Conservation (phyloP, 495 filamentous ascomycete genomes). For the Cryomyces antarcticus region DNA sequence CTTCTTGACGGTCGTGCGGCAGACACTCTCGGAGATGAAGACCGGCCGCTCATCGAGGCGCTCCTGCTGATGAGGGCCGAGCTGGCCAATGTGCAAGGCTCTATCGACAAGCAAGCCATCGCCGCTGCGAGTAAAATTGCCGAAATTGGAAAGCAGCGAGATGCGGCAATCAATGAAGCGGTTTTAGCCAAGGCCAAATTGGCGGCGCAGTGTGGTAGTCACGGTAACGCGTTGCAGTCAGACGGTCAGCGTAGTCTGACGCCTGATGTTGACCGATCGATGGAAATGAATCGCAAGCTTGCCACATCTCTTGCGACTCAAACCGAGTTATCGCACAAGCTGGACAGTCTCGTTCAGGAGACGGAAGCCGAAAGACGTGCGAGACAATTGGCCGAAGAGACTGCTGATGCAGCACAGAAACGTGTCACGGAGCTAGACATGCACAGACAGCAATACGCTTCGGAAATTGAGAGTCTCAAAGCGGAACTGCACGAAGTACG, state of each 20-base stretch:
- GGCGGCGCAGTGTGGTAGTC: conserved; percentile 59
- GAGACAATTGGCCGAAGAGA: conserved; percentile 72
- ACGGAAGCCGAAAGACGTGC: conserved; percentile 62
- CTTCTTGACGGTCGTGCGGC: conserved; percentile 52
- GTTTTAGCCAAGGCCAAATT: conserved; percentile 87
- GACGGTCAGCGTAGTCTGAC: conserved; percentile 36
- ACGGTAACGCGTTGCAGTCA: conserved; percentile 46
- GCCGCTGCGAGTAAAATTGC: conserved; percentile 75
- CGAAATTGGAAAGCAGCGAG: conserved; percentile 79
- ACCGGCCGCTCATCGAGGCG: conserved; percentile 80
- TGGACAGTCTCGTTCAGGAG: conserved; percentile 46
- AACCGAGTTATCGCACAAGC: conserved; percentile 46
- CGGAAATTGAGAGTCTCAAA: conserved; percentile 67
- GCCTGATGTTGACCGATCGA: conserved; percentile 39
- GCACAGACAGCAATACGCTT: conserved; percentile 59
- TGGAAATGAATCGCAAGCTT: conserved; percentile 63
- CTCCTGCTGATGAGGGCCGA: conserved; percentile 78
- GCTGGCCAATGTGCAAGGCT: conserved; percentile 61
- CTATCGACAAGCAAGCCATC: conserved; percentile 67
- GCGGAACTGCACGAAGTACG: conserved; percentile 64
- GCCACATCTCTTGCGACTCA: conserved; percentile 61
- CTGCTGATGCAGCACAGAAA: conserved; percentile 58
- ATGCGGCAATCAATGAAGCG: conserved; percentile 78
- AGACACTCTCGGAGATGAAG: conserved; percentile 71
- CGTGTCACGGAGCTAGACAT: conserved; percentile 63